phyloP scores from a whole-genome alignment of 139 green algal species.

The Ettlia oleoabundans region DNA sequence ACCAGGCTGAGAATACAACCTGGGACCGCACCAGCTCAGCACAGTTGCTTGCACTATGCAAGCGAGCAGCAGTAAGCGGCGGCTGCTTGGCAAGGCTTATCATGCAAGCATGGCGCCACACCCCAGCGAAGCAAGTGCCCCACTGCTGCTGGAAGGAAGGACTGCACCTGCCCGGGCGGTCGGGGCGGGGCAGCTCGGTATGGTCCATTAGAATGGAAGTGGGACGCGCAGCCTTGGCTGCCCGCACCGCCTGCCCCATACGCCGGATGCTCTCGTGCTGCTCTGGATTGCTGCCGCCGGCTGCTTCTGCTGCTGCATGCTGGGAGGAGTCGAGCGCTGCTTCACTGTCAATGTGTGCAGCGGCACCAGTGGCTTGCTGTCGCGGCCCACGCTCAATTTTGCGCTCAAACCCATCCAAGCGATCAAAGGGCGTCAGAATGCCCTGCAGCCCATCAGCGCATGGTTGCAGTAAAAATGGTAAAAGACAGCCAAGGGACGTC shows the following conservation, averaged over 20 bases:
- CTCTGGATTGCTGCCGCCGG: background rate
- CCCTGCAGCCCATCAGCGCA: too few species aligned
- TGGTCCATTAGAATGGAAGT: constrained; percentile 57
- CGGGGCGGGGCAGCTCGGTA: constrained; percentile 56
- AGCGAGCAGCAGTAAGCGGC: too few species aligned
- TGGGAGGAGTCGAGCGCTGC: background rate
- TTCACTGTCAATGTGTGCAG: background rate
- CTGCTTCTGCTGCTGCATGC: background rate
- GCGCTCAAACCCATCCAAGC: constrained; percentile 80
- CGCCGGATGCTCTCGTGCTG: constrained; percentile 40
- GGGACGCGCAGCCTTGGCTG: constrained; percentile 36
- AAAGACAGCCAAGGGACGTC: too few species aligned
- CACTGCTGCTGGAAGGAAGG: too few species aligned
- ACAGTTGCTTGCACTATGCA: too few species aligned
- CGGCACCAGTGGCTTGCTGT: background rate
- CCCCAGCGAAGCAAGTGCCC: too few species aligned
- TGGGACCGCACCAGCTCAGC: too few species aligned
- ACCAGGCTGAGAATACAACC: too few species aligned
- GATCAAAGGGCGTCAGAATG: constrained; percentile 89
- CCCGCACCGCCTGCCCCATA: constrained; percentile 48
- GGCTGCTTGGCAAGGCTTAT: too few species aligned
- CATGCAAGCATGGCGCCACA: too few species aligned
- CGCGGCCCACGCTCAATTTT: constrained; percentile 39
- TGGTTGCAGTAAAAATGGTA: too few species aligned
- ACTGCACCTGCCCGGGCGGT: constrained; percentile 25